These are phyloP conservation scores for Scedosporium boydii DNA, from an alignment of 2,329 filamentous ascomycete species.

Conservation along the genomic window DNA sequence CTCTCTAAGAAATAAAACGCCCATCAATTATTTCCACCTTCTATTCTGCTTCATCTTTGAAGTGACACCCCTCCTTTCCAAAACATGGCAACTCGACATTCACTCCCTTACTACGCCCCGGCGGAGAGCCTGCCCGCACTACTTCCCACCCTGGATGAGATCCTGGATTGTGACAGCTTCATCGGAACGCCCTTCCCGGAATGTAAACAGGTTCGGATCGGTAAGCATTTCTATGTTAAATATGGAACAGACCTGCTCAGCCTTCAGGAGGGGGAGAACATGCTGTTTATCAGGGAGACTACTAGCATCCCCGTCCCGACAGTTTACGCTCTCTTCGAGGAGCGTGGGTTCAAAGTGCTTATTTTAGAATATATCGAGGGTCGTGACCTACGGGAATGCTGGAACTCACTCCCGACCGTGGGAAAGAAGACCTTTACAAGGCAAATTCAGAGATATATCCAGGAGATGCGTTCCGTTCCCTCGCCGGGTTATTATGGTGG, in stretches of 20 bases:
- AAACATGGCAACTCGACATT: too few species aligned
- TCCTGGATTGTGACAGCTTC: not conserved
- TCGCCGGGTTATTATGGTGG: constrained; percentile 3
- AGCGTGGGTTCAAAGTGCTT: not conserved
- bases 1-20: too few species aligned
- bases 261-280: constrained; percentile 20
- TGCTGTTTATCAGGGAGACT: constrained; percentile 18
- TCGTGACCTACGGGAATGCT: not conserved
- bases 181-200: too few species aligned
- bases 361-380: not conserved
- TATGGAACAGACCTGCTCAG: constrained; percentile 12
- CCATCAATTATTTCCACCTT: too few species aligned
- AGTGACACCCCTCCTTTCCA: too few species aligned
- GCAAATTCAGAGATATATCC: not conserved
- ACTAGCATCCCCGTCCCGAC: constrained; percentile 17
- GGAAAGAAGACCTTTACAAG: constrained; percentile 1
- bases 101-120: not conserved
- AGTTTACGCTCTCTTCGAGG: constrained; percentile 20
- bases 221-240: constrained; percentile 9
- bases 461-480: not conserved
- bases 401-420: not conserved
- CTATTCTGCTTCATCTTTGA: too few species aligned
- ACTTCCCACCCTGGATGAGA: not conserved
- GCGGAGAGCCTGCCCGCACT: not conserved
- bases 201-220: constrained; percentile 9